Evolutionary conservation across 495 filamentous ascomycete genomes (phyloP), one percentile per base, ranked within the genome.

Genomic region (Neurospora tetraspora): DNA sequence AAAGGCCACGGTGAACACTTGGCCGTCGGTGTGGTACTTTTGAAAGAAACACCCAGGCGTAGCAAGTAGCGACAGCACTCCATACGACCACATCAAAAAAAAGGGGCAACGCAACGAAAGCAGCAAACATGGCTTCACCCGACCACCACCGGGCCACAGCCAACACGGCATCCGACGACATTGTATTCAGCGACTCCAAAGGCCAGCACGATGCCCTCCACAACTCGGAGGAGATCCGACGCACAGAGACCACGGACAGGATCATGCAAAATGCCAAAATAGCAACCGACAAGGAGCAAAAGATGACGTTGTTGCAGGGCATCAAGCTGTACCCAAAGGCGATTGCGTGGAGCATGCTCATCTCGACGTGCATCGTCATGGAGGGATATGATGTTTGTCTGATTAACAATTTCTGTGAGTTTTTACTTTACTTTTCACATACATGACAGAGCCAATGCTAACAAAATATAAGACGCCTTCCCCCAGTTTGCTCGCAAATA

Each of bases 401-500:
- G 71, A 82, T 90, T 74, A 88, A 86, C 77, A 88, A 87, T 73
- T 88, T 88, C 71, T 87, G 81, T 84, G 69, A 76, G 82, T 76
- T 5, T 31, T 14, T 14, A 36, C 3, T 38, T 47, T 37, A 12
- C 38, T 10, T 65, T 53, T 47, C 34, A 20, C 45, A 23, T 53
- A 36, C n/a, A 11, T 10, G 39, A 31, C 14, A 4, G 18, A 36
- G 8, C 9, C 14, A 20, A n/a, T 70, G 70, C 14, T 31, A 18
- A 20, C 40, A 16, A 27, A 27, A 31, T 5, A 1, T 31, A 70
- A 83, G 83, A 87, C 75, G 86, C 85, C 27, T 87, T 87, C 69
- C 83, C 82, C 0, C 83, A 86, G 76, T 94, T 93, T 84, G 91
- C 90, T 76, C 80, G 80, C 73, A 92, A 91, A 74, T 94, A 93